A percentile compares a stretch with the other conserved stretches of the same genome.
Conservation (phyloP, 192 early-diverging fungal species). For the Fimicolochytrium jonesii region DNA sequence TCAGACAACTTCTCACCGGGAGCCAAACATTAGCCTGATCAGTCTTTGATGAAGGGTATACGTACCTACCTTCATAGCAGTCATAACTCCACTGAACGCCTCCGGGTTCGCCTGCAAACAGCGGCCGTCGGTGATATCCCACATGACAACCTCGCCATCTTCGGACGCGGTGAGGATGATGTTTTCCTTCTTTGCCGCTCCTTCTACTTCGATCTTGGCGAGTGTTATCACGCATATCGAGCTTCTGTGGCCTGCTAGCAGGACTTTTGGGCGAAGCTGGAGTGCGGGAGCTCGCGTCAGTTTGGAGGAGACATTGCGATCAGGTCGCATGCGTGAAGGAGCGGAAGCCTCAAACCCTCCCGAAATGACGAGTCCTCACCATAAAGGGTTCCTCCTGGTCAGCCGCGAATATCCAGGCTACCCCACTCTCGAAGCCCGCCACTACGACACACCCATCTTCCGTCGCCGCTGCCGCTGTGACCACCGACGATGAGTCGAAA, state of each 20-base stretch:
- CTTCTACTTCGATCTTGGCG: slow-evolving; percentile 32
- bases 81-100: slow-evolving; percentile 26
- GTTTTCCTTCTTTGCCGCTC: slow-evolving; percentile 25
- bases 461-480: neutral
- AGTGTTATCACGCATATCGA: slow-evolving; percentile 27
- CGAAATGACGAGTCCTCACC: neutral
- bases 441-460: slow-evolving; percentile 11
- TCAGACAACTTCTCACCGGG: neutral
- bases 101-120: slow-evolving; percentile 24
- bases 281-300: neutral
- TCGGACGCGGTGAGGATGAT: slow-evolving; percentile 28
- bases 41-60: too few species aligned
- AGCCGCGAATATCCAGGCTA: slow-evolving; percentile 12
- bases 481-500: neutral
- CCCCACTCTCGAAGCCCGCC: slow-evolving; percentile 7
- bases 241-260: slow-evolving; percentile 27
- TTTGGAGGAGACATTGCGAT: neutral
- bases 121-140: slow-evolving; percentile 45
- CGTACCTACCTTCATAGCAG: slow-evolving; percentile 16
- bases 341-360: neutral
- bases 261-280: slow-evolving; percentile 18
- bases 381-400: neutral
- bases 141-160: slow-evolving; percentile 40
- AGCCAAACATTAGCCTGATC: too few species aligned
- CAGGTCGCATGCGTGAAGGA: too few species aligned